Evolutionary conservation across 208 protist genomes (phyloP), one percentile per base, ranked within the genome.

Genomic region (Balamuthia mandrillaris): DNA sequence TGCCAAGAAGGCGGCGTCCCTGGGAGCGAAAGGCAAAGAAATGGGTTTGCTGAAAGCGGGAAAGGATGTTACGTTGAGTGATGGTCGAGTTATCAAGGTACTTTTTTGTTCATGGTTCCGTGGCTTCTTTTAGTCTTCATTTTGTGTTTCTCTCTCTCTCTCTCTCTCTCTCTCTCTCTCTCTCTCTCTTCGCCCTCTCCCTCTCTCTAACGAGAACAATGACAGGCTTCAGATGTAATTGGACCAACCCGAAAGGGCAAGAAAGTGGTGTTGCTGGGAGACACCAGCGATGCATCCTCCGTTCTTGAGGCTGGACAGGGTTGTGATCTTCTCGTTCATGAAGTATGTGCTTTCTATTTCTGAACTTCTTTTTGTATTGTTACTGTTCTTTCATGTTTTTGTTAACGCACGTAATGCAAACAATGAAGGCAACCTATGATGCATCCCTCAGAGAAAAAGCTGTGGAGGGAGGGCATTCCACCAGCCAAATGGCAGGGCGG

Each of bases 301-400:
- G 63, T 89, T 16, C 27, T 33, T 10, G 88, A 81, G n/a, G 82
- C 52, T 12, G 88, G 35, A 2, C 18, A 14, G 4, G 88, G 78
- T 14, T 90, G 88, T 35, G 86, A 90, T 42, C 29, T 81, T 33
- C 61, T 90, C 24, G 88, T 90, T 12, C 83, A 89, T 35, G 88
- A 90, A 24, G 81, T 86, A 37, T 12, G n/a, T 1, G 7, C 4
- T 5, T 0, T 31, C 42, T 4, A 12, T 9, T 24, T 6, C 41
- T 5, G n/a, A 56, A 56, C 47, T 52, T 10, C 47, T 18, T 52
- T 52, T 52, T 52, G 47, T 10, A 10, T 18, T n/a, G 10, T 18
- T 18, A 52, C 10, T 18, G 47, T 52, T 60, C 24, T 27, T 27
- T n/a, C 31, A 27, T 7, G 52, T 18, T 5, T 18, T 27, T 27